phyloP scores from a whole-genome alignment of 305 asterid genomes.

The Fraxinus greggii region DNA sequence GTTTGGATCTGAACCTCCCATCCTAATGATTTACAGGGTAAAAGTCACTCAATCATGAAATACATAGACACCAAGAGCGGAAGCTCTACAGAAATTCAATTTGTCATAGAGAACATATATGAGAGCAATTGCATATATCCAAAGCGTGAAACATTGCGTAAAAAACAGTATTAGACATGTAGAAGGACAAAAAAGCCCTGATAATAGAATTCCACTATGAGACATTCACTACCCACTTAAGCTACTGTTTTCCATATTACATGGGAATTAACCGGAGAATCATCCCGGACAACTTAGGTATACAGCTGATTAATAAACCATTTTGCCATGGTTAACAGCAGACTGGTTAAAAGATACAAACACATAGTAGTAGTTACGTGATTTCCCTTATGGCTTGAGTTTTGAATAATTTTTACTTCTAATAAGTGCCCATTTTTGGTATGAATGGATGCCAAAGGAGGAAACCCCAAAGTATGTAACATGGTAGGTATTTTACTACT shows the following conservation, averaged over 20 bases:
- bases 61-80: constrained; percentile 21
- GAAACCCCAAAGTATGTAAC: neutral
- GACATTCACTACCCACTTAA: neutral
- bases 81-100: constrained; percentile 15
- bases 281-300: neutral
- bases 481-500: neutral
- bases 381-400: neutral
- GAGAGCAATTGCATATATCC: neutral
- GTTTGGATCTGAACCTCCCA: constrained; percentile 94
- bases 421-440: neutral
- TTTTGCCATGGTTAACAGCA: neutral
- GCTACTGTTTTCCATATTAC: neutral
- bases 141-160: neutral
- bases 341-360: neutral
- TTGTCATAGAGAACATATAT: constrained; percentile 5
- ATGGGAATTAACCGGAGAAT: neutral
- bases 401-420: neutral
- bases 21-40: constrained; percentile 62
- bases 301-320: neutral
- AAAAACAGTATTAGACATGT: neutral
- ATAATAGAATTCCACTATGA: neutral
- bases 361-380: neutral
- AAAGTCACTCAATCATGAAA: constrained; percentile 35
- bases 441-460: neutral
- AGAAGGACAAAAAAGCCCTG: neutral